phyloP scores from a whole-genome alignment of 2,329 filamentous ascomycete species.

The Clonostachys sp. region DNA sequence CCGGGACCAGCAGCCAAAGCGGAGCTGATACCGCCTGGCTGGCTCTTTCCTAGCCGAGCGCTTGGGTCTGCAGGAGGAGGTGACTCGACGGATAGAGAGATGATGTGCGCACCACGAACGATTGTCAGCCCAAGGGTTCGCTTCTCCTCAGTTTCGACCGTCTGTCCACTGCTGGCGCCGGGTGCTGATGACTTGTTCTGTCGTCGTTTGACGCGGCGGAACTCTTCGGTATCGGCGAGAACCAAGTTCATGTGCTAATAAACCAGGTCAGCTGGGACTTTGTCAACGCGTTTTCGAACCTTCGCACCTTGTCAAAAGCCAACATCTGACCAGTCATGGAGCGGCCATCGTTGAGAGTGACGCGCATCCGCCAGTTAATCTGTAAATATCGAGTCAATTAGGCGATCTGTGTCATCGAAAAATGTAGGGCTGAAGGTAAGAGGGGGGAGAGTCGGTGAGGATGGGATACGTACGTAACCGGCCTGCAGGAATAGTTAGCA shows the following conservation, averaged over 20 bases:
- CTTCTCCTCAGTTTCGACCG: conserved; percentile 92
- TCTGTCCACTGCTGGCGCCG: conserved; percentile 55
- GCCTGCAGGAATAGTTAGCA: conserved; percentile 60
- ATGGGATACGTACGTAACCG: conserved; percentile 59
- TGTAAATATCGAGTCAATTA: conserved; percentile 27
- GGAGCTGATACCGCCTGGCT: conserved; percentile 59
- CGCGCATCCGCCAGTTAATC: conserved; percentile 99
- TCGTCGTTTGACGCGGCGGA: conserved; percentile 85
- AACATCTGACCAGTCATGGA: conserved; percentile 98
- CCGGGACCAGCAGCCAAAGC: conserved; percentile 78
- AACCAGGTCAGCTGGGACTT: neutral
- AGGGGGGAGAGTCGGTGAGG: neutral
- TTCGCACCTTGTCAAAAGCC: conserved; percentile 86
- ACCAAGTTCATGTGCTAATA: conserved; percentile 96
- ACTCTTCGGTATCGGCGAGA: conserved; percentile 97
- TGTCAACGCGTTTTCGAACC: neutral
- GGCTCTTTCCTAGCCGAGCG: conserved; percentile 76
- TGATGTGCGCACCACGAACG: conserved; percentile 88
- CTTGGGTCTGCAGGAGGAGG: conserved; percentile 92
- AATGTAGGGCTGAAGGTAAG: neutral
- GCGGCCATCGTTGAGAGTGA: conserved; percentile 89
- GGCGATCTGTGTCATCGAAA: conserved; percentile 4
- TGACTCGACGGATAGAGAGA: conserved; percentile 92
- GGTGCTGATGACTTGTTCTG: conserved; percentile 67
- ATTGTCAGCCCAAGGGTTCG: conserved; percentile 94